These are phyloP conservation scores for Plasmodium ovale DNA, from an alignment of 169 alveolate genomes.

Conservation along the genomic window DNA sequence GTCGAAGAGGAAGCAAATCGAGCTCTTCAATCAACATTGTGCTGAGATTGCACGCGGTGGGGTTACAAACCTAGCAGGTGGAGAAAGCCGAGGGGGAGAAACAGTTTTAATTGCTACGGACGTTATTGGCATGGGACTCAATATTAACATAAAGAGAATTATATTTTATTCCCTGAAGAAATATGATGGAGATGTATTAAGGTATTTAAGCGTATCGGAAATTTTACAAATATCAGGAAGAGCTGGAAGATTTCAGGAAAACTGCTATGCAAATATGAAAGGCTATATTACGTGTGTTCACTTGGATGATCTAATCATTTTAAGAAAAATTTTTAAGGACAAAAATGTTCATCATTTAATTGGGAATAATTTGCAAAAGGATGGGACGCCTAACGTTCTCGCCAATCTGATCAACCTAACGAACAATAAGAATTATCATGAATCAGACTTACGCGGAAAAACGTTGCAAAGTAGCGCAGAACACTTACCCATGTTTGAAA, in stretches of 20 bases:
- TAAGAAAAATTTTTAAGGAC: conserved; percentile 19
- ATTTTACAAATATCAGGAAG: conserved; percentile 93
- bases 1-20: conserved; percentile 83
- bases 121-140: conserved; percentile 96
- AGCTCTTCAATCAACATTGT: conserved; percentile 73
- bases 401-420: not conserved
- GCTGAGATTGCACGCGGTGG: not conserved
- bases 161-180: conserved; percentile 89
- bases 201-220: conserved; percentile 83
- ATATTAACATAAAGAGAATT: conserved; percentile 89
- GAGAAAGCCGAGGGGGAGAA: conserved; percentile 78
- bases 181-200: conserved; percentile 80
- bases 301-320: conserved; percentile 15
- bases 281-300: conserved; percentile 60
- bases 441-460: not conserved
- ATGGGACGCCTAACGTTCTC: not conserved
- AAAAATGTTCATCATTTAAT: conserved; percentile 7
- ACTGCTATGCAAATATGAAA: not conserved
- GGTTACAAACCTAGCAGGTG: conserved; percentile 55
- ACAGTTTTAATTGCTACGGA: conserved; percentile 92
- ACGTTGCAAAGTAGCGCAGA: not conserved
- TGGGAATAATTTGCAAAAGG: not conserved
- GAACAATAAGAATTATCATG: not conserved
- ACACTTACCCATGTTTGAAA: not conserved
- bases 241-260: conserved; percentile 91